phyloP scores from a whole-genome alignment of 352 stramenopile species.

The Globisporangium paroecandrum region DNA sequence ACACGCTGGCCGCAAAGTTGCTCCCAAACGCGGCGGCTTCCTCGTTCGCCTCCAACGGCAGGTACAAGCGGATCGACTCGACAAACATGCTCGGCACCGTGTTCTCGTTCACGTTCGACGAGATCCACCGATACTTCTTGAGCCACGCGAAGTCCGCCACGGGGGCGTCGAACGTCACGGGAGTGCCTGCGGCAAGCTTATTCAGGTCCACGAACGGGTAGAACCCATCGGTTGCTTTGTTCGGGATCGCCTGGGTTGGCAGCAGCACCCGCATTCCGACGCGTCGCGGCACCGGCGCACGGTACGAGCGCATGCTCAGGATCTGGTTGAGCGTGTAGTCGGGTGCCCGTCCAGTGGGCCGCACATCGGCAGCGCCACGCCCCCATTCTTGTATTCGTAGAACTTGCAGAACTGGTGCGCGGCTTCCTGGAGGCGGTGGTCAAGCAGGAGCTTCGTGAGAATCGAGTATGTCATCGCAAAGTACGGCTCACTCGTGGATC shows the following conservation, averaged over 20 bases:
- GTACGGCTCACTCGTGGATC: conserved; percentile 9
- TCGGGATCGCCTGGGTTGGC: not conserved
- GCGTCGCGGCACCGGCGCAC: not conserved
- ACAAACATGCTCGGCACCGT: not conserved
- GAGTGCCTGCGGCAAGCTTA: not conserved
- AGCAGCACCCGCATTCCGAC: not conserved
- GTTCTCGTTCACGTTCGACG: not conserved
- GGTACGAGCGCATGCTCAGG: not conserved
- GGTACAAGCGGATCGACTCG: conserved; percentile 2
- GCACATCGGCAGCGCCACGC: conserved; percentile 15
- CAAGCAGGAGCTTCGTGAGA: conserved; percentile 15
- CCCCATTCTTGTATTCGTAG: conserved; percentile 19
- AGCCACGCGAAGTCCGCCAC: conserved; percentile 1
- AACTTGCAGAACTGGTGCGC: conserved; percentile 22
- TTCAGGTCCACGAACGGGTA: conserved; percentile 1
- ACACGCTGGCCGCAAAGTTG: no score
- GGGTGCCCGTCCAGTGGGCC: not conserved
- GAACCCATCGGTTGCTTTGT: not conserved
- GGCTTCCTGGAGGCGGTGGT: conserved; percentile 18
- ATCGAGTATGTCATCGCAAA: conserved; percentile 16
- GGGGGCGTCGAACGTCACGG: not conserved
- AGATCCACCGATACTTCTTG: conserved; percentile 5
- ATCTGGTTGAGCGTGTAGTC: conserved; percentile 5
- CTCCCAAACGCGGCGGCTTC: no score
- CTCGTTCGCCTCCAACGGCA: not conserved